Percentiles rank a stretch among this genome's conserved stretches.
These are phyloP conservation scores for Xylariaceae sp. DNA, from an alignment of 2,329 filamentous ascomycete species.

Conservation along the genomic window DNA sequence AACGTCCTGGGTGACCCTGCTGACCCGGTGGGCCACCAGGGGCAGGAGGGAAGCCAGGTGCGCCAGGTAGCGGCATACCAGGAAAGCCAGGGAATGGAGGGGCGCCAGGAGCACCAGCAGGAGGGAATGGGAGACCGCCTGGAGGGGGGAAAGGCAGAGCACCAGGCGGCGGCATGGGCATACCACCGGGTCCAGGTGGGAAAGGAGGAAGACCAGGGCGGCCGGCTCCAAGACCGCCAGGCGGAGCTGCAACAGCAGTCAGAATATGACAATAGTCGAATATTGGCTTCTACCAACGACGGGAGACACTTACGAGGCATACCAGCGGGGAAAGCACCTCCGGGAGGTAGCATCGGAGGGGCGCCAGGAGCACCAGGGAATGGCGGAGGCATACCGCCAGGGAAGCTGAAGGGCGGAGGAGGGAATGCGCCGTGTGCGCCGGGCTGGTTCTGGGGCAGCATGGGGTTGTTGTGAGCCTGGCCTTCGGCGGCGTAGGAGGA, in stretches of 20 bases:
- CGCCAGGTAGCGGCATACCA: constrained; percentile 30
- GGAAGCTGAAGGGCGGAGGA: constrained; percentile 57
- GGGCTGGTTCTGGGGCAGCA: constrained; percentile 67
- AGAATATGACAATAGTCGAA: constrained; percentile 1
- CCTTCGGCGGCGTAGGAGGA: constrained; percentile 92
- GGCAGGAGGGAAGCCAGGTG: constrained; percentile 27
- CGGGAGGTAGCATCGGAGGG: constrained; percentile 44
- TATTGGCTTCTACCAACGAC: background rate
- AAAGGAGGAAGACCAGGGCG: constrained; percentile 38
- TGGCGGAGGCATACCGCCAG: constrained; percentile 43
- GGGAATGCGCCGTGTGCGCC: constrained; percentile 42
- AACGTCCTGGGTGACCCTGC: constrained; percentile 36
- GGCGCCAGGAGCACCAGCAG: constrained; percentile 37
- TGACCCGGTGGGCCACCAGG: constrained; percentile 32
- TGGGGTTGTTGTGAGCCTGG: constrained; percentile 78
- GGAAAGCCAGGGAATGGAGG: constrained; percentile 42
- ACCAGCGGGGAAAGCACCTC: constrained; percentile 42
- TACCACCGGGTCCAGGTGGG: constrained; percentile 34
- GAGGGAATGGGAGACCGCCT: constrained; percentile 31
- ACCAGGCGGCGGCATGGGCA: constrained; percentile 47
- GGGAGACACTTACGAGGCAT: constrained; percentile 49
- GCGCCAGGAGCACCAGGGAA: constrained; percentile 39
- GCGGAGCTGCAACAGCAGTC: constrained; percentile 40
- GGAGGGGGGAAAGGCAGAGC: constrained; percentile 32
- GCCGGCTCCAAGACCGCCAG: constrained; percentile 34